Conservation (phyloP, 1,284 basidiomycete species). For the Heterobasidion occidentale region DNA sequence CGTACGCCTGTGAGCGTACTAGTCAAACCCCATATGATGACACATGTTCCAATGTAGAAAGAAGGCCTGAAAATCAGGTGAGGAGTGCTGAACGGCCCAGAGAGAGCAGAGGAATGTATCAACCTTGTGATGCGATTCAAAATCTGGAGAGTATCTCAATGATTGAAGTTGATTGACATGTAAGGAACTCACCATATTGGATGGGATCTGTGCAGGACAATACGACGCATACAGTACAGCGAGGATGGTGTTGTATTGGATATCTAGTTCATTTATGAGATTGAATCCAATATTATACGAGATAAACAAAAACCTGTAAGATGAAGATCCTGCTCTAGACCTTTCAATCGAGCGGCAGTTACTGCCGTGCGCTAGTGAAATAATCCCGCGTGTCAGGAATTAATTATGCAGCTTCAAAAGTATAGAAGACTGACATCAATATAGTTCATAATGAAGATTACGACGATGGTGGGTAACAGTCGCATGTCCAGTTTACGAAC, state of each 20-base stretch:
- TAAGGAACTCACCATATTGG: conserved; percentile 44
- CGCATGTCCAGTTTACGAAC: conserved; percentile 48
- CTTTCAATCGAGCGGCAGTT: conserved; percentile 52
- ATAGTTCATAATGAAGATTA: conserved; percentile 65
- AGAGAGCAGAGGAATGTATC: not conserved
- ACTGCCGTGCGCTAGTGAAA: conserved; percentile 46
- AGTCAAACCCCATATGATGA: conserved; percentile 56
- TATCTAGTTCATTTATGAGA: conserved; percentile 26
- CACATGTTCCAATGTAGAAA: conserved; percentile 51
- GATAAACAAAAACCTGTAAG: conserved; percentile 30
- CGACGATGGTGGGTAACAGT: conserved; percentile 49
- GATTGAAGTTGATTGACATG: not conserved
- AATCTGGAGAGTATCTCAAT: conserved; percentile 25
- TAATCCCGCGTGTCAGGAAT: not conserved
- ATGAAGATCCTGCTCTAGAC: conserved; percentile 48
- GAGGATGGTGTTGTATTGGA: conserved; percentile 53
- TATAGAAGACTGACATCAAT: conserved; percentile 43
- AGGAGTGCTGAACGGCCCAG: not conserved
- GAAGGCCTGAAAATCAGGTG: conserved; percentile 38
- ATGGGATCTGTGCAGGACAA: conserved; percentile 55
- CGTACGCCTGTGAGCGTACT: conserved; percentile 53
- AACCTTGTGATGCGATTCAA: conserved; percentile 46
- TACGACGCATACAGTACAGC: conserved; percentile 56
- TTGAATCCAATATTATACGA: not conserved
- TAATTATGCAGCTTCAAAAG: not conserved